phyloP scores from a whole-genome alignment of 345 rosid species.

The Acer negundo region DNA sequence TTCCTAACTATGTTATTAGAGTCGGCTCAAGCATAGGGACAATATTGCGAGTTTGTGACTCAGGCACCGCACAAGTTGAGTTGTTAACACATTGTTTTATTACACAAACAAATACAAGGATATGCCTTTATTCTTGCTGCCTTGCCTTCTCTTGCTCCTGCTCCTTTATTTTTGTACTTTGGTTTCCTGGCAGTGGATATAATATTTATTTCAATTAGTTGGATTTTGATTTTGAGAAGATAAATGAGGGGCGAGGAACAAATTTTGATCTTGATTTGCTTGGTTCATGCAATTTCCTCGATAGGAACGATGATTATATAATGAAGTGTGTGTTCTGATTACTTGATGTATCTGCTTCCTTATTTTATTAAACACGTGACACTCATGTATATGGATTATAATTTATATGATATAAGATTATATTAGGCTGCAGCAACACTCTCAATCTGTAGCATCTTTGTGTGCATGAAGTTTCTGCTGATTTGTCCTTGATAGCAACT shows the following conservation, averaged over 20 bases:
- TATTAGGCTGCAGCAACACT: not conserved
- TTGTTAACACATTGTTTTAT: not conserved
- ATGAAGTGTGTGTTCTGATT: too few relatives aligned
- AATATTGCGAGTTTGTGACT: not conserved
- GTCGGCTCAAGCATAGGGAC: not conserved
- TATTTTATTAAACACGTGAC: not conserved
- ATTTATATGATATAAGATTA: not conserved
- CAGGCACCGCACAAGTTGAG: conserved; percentile 3
- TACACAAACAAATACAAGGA: not conserved
- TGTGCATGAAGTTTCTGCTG: not conserved
- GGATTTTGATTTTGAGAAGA: not conserved
- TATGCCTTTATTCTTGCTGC: too few relatives aligned
- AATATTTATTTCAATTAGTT: not conserved
- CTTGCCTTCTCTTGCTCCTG: not conserved
- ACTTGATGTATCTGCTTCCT: not conserved
- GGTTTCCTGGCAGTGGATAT: not conserved
- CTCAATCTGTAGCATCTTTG: not conserved
- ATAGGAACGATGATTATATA: too few relatives aligned
- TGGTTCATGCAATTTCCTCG: not conserved
- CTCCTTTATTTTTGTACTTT: not conserved
- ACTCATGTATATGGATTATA: not conserved
- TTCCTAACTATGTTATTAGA: not conserved
- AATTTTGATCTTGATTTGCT: not conserved
- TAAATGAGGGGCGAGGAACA: not conserved
- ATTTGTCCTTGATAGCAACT: not conserved